Percentiles rank a stretch among this genome's conserved stretches.
Evolutionary conservation across 2,329 filamentous ascomycete species (phyloP).

Genomic region (Fusarium brachygibbosum): DNA sequence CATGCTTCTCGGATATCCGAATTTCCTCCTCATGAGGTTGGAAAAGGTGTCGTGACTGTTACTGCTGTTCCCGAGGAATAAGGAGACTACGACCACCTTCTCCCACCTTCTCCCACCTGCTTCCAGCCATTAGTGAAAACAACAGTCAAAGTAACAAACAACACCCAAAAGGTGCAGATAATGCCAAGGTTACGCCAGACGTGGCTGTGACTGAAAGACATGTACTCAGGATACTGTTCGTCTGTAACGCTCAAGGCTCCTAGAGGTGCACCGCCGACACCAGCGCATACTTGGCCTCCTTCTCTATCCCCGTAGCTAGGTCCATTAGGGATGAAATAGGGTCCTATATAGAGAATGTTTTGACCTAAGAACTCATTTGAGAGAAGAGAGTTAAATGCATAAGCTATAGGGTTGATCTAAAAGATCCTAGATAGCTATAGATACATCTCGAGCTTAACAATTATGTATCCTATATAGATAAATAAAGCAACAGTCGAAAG

Average conservation of each 20-base stretch:
- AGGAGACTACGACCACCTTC: conserved; percentile 69
- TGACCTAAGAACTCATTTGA: conserved; percentile 77
- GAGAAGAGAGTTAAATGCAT: conserved; percentile 76
- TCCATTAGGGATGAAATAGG: conserved; percentile 65
- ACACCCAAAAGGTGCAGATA: conserved; percentile 71
- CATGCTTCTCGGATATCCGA: too few species aligned
- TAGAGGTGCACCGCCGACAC: conserved; percentile 70
- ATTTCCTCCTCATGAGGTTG: too few species aligned
- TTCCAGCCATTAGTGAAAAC: conserved; percentile 66
- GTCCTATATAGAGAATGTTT: conserved; percentile 63
- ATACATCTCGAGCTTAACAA: conserved; percentile 72
- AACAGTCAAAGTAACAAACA: conserved; percentile 71
- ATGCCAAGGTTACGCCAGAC: conserved; percentile 73
- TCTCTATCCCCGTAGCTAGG: conserved; percentile 59
- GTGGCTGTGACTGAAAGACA: conserved; percentile 67
- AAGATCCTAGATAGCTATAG: conserved; percentile 74
- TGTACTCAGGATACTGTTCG: conserved; percentile 67
- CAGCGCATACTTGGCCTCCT: conserved; percentile 65
- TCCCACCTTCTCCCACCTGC: conserved; percentile 67
- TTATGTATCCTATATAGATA: conserved; percentile 75
- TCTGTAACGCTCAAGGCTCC: conserved; percentile 65
- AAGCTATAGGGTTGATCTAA: conserved; percentile 76
- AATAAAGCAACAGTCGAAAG: conserved; percentile 64
- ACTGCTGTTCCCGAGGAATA: conserved; percentile 72
- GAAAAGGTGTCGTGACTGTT: conserved; percentile 51